A percentile compares a stretch with the other conserved stretches of the same genome.
Evolutionary conservation across 805 yeast species (phyloP).

Genomic region (Pichia cabralensis): DNA sequence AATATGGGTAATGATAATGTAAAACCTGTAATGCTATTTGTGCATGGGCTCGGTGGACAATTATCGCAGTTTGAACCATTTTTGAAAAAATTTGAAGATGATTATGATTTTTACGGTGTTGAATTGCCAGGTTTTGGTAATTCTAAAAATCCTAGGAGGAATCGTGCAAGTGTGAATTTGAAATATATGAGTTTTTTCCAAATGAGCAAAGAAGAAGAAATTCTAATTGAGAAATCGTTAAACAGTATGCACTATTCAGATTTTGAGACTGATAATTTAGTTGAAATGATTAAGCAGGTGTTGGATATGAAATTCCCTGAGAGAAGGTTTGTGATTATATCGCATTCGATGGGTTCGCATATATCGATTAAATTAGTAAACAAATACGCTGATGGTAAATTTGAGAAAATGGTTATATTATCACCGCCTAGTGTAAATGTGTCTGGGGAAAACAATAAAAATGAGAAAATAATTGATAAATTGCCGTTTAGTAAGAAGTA

Average conservation of each 20-base stretch:
- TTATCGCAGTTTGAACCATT: constrained; percentile 75
- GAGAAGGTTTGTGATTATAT: constrained; percentile 35
- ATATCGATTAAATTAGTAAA: constrained; percentile 32
- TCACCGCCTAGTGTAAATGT: constrained; percentile 35
- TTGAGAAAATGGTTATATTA: constrained; percentile 38
- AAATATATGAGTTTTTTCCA: constrained; percentile 16
- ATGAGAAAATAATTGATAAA: constrained; percentile 2
- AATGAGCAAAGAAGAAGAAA: constrained; percentile 14
- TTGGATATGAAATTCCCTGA: constrained; percentile 31
- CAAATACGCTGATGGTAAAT: constrained; percentile 27
- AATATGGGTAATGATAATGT: no score
- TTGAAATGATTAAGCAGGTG: constrained; percentile 29
- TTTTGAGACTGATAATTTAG: constrained; percentile 33
- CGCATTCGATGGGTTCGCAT: constrained; percentile 53
- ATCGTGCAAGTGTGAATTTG: constrained; percentile 1
- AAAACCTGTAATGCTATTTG: constrained; percentile 54
- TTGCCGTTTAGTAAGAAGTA: constrained; percentile 13
- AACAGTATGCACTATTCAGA: constrained; percentile 30
- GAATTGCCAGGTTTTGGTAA: constrained; percentile 90
- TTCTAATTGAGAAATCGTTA: constrained; percentile 21
- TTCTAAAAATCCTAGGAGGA: constrained; percentile 21
- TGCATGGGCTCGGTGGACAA: constrained; percentile 91
- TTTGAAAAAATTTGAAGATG: constrained; percentile 50
- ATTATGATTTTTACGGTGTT: constrained; percentile 54
- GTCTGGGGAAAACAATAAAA: not conserved